A percentile compares a stretch with the other conserved stretches of the same genome.
These are phyloP conservation scores for Trichoderma hamatum DNA, from an alignment of 2,329 filamentous ascomycete genomes.

Conservation along the genomic window DNA sequence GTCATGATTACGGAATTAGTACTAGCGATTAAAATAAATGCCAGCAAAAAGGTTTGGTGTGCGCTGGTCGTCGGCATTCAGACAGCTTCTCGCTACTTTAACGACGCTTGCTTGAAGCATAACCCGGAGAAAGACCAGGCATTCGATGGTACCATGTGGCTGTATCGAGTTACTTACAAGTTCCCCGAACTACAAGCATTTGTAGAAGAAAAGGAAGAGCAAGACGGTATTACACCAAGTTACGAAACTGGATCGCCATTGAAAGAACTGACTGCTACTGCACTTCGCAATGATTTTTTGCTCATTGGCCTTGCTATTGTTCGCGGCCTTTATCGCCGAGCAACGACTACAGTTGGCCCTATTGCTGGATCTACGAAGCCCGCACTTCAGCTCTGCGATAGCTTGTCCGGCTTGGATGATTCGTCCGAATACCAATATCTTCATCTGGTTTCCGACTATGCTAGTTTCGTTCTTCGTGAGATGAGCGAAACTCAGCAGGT, in stretches of 20 bases:
- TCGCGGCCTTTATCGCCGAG: conserved; percentile 47
- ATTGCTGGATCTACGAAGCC: conserved; percentile 30
- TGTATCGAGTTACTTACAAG: conserved; percentile 32
- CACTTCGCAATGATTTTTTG: conserved; percentile 45
- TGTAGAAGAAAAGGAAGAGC: conserved; percentile 26
- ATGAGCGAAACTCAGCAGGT: conserved; percentile 44
- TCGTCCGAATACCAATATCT: conserved; percentile 42
- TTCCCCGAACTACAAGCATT: conserved; percentile 38
- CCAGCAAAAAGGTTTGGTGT: conserved; percentile 42
- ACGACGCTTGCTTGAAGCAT: conserved; percentile 45
- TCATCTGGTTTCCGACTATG: conserved; percentile 42
- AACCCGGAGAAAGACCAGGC: conserved; percentile 31
- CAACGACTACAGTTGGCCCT: conserved; percentile 38
- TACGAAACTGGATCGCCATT: conserved; percentile 10
- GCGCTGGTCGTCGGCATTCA: conserved; percentile 45
- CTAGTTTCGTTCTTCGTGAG: conserved; percentile 43
- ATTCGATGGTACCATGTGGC: conserved; percentile 34
- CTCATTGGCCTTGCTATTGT: conserved; percentile 44
- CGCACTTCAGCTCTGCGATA: conserved; percentile 39
- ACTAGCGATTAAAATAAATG: conserved; percentile 40
- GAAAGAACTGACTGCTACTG: conserved; percentile 31
- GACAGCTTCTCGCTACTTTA: conserved; percentile 42
- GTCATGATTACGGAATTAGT: conserved; percentile 43
- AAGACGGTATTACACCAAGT: neutral
- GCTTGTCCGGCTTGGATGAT: conserved; percentile 36